phyloP scores from a whole-genome alignment of 345 rosid genomes.

The Aquilaria yunnanensis region DNA sequence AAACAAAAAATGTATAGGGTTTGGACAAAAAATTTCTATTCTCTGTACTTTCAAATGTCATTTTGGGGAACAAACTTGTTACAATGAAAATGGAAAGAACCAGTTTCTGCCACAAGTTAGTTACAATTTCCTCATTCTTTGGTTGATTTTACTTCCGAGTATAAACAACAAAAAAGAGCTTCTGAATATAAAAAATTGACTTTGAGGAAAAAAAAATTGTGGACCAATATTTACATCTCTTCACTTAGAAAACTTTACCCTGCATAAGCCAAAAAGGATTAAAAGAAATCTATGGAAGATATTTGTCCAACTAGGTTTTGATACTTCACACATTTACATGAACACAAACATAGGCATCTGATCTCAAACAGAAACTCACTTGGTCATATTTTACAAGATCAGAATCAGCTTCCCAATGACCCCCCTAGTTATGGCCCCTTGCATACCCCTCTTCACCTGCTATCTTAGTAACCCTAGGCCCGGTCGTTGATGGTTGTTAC shows the following conservation, averaged over 20 bases:
- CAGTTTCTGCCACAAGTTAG: slow-evolving; percentile 1
- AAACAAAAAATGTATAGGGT: no score
- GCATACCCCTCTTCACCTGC: neutral
- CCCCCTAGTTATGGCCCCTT: neutral
- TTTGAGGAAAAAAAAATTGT: slow-evolving; percentile 1
- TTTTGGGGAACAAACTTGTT: no score
- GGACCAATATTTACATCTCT: slow-evolving; percentile 12
- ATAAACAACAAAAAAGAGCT: neutral
- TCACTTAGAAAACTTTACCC: neutral
- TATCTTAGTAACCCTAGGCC: slow-evolving; percentile 6
- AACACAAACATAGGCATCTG: slow-evolving; percentile 15
- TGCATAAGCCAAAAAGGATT: neutral
- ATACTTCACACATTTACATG: slow-evolving; percentile 30
- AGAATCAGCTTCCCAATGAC: slow-evolving; percentile 14
- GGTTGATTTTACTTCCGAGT: neutral
- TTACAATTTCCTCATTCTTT: neutral
- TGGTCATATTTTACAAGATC: slow-evolving; percentile 16
- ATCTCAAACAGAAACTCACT: slow-evolving; percentile 11
- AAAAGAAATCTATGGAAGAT: neutral
- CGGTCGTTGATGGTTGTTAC: slow-evolving; percentile 6
- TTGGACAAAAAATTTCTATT: no score
- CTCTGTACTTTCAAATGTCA: no score
- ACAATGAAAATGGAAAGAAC: no score
- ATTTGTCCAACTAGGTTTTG: slow-evolving; percentile 12
- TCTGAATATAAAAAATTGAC: neutral